A percentile compares a stretch with the other conserved stretches of the same genome.
Conservation (phyloP, 495 filamentous ascomycete genomes). For the Penicillium tannophilum region DNA sequence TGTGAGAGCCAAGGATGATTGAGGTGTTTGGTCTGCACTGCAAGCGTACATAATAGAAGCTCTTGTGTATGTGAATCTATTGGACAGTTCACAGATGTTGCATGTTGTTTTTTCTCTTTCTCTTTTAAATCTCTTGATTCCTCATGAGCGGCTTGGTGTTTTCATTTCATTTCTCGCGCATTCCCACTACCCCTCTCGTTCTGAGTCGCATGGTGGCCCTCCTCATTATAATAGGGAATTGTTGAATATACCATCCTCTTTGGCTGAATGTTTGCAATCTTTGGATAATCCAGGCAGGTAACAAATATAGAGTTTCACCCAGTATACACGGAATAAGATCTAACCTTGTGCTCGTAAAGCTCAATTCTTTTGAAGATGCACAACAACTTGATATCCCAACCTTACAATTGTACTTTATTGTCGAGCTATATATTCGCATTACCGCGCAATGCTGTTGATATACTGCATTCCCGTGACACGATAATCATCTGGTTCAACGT, state of each 20-base stretch:
- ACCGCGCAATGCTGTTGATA: slow-evolving; percentile 38
- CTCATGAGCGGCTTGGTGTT: slow-evolving; percentile 27
- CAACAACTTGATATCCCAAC: too few relatives aligned
- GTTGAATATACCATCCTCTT: slow-evolving; percentile 3
- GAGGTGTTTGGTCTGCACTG: slow-evolving; percentile 21
- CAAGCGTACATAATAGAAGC: slow-evolving; percentile 34
- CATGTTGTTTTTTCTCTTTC: slow-evolving; percentile 14
- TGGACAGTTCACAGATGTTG: slow-evolving; percentile 15
- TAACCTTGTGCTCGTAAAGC: too few relatives aligned
- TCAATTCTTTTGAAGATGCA: too few relatives aligned
- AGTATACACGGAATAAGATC: too few relatives aligned
- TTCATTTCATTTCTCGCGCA: slow-evolving; percentile 11
- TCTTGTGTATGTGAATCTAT: slow-evolving; percentile 17
- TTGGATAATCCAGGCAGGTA: background rate
- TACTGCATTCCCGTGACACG: slow-evolving; percentile 32
- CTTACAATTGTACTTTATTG: too few relatives aligned
- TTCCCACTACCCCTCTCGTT: slow-evolving; percentile 7
- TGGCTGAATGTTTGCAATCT: background rate
- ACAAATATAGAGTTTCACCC: background rate
- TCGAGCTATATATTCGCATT: background rate
- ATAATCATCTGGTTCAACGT: slow-evolving; percentile 35
- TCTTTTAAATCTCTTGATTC: slow-evolving; percentile 8
- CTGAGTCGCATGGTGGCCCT: slow-evolving; percentile 6
- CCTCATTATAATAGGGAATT: background rate
- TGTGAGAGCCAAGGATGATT: slow-evolving; percentile 39